A percentile compares a stretch with the other conserved stretches of the same genome.
These are phyloP conservation scores for Scheffersomyces stipitis DNA, from an alignment of 805 yeast species.

Conservation along the genomic window DNA sequence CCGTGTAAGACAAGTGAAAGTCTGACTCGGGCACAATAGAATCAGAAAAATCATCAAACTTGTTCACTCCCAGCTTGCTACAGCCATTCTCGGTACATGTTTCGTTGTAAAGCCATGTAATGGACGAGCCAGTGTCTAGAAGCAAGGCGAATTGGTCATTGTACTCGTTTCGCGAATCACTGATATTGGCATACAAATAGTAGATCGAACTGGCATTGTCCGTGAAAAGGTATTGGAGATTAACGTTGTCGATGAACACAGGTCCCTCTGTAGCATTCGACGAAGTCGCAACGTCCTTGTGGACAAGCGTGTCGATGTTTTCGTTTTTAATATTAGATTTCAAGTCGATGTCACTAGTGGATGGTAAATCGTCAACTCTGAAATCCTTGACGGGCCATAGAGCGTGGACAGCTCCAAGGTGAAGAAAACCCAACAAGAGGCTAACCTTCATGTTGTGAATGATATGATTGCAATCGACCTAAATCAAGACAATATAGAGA, in stretches of 20 bases:
- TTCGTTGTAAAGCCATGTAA: slow-evolving; percentile 60
- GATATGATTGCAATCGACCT: no score
- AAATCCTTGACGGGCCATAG: slow-evolving; percentile 12
- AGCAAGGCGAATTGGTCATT: slow-evolving; percentile 49
- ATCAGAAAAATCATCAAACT: slow-evolving; percentile 19
- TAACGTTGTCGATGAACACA: slow-evolving; percentile 1
- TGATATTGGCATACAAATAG: slow-evolving; percentile 13
- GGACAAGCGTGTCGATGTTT: not conserved
- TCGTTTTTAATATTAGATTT: not conserved
- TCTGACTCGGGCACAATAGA: slow-evolving; percentile 19
- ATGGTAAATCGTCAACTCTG: slow-evolving; percentile 7
- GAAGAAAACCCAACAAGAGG: no score
- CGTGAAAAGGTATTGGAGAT: slow-evolving; percentile 8
- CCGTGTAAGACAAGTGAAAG: slow-evolving; percentile 52
- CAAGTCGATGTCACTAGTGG: not conserved
- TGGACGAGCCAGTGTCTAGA: slow-evolving; percentile 66
- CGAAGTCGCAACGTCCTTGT: not conserved
- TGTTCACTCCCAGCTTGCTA: slow-evolving; percentile 20
- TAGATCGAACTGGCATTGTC: slow-evolving; percentile 12
- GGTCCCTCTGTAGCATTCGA: slow-evolving; percentile 2
- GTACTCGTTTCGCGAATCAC: slow-evolving; percentile 20
- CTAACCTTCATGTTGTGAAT: no score
- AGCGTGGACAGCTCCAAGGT: no score
- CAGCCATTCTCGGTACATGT: slow-evolving; percentile 50
- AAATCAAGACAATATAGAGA: no score